phyloP scores from a whole-genome alignment of 2,329 filamentous ascomycete species.

The Penicillium frequentans region DNA sequence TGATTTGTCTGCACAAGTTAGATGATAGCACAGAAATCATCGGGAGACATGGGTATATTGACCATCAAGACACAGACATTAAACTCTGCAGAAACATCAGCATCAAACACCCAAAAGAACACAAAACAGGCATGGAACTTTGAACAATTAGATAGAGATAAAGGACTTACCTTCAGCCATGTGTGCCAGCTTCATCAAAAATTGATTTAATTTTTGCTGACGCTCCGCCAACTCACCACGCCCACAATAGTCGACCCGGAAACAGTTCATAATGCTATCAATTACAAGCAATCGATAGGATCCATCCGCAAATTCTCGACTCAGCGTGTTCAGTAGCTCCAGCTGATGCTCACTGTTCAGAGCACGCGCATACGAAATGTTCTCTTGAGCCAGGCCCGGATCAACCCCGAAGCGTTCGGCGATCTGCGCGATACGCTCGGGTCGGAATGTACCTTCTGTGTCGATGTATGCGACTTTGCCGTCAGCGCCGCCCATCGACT shows the following conservation, averaged over 20 bases:
- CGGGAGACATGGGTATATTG: conserved; percentile 9
- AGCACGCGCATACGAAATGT: conserved; percentile 65
- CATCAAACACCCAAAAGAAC: not conserved
- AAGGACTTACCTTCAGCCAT: conserved; percentile 58
- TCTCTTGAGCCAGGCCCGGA: conserved; percentile 60
- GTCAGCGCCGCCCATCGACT: conserved; percentile 64
- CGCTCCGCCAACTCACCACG: conserved; percentile 68
- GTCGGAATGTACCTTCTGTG: conserved; percentile 66
- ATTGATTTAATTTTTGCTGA: conserved; percentile 67
- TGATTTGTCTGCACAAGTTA: conserved; percentile 59
- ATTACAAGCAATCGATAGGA: conserved; percentile 67
- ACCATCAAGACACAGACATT: conserved; percentile 66
- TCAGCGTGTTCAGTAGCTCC: conserved; percentile 62
- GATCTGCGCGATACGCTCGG: conserved; percentile 66
- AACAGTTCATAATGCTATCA: conserved; percentile 70
- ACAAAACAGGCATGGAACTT: not conserved
- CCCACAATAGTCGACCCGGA: conserved; percentile 66
- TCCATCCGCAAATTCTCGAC: conserved; percentile 61
- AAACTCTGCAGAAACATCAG: conserved; percentile 54
- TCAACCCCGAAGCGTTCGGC: conserved; percentile 66
- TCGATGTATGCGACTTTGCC: conserved; percentile 71
- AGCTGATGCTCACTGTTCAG: conserved; percentile 67
- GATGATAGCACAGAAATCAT: not conserved
- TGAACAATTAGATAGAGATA: not conserved
- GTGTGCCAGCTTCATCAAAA: conserved; percentile 62